Evolutionary conservation across 129 eudicot genomes (phyloP).

Genomic region (Daucus carota): DH1_v3.0 NC_030381.2:2327501-2328000

Average conservation of each 20-base stretch:
- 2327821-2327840: background rate
- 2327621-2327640: background rate
- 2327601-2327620: too few species aligned
- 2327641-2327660: background rate
- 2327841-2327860: background rate
- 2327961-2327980: too few species aligned
- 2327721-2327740: too few species aligned
- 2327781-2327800: background rate
- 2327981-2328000: too few species aligned
- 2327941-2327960: too few species aligned
- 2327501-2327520: background rate
- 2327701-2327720: background rate
- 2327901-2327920: too few species aligned
- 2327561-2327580: background rate
- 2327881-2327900: too few species aligned
- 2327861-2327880: too few species aligned
- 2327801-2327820: background rate
- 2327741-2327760: background rate
- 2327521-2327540: background rate
- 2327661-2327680: background rate
- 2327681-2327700: background rate
- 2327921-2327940: too few species aligned
- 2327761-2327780: background rate
- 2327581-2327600: too few species aligned
- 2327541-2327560: background rate